Conservation (phyloP, 176 grass and related monocot species). For the Zea mays region DNA sequence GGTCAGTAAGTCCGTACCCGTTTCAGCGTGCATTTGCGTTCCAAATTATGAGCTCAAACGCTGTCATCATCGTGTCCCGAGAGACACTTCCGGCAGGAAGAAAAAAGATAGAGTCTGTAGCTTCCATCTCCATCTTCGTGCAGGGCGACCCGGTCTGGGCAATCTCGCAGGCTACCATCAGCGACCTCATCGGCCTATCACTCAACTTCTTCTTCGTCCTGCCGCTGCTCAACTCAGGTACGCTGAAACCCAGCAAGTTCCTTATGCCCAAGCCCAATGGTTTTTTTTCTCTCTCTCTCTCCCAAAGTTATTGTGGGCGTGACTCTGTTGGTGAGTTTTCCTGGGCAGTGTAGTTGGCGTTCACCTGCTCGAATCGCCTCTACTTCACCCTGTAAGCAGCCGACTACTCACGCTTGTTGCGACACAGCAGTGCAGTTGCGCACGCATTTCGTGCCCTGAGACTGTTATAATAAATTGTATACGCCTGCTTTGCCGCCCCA, state of each 20-base stretch:
- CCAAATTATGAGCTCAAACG: not conserved
- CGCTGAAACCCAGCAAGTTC: not conserved
- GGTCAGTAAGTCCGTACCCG: conserved; percentile 30
- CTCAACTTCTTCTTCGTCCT: conserved; percentile 94
- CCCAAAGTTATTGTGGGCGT: conserved; percentile 3
- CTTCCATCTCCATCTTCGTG: conserved; percentile 5
- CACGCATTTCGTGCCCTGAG: not conserved
- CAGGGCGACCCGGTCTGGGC: conserved; percentile 88
- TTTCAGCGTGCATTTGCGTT: not conserved
- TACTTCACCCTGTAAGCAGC: conserved; percentile 81
- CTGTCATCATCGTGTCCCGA: not conserved
- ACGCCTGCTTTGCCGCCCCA: conserved; percentile 8
- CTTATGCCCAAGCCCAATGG: not conserved
- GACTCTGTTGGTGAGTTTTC: conserved; percentile 38
- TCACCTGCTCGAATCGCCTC: conserved; percentile 66
- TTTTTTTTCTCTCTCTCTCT: not conserved
- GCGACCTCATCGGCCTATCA: conserved; percentile 70
- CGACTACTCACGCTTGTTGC: not conserved
- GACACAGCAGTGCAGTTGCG: too few relatives aligned
- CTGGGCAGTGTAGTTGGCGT: conserved; percentile 72
- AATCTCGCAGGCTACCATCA: conserved; percentile 64
- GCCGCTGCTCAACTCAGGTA: conserved; percentile 74
- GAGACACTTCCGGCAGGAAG: not conserved
- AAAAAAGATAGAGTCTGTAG: not conserved
- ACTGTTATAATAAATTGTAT: not conserved